phyloP scores from a whole-genome alignment of 192 early-diverging fungal species.

The Entomortierella chlamydospora region DNA sequence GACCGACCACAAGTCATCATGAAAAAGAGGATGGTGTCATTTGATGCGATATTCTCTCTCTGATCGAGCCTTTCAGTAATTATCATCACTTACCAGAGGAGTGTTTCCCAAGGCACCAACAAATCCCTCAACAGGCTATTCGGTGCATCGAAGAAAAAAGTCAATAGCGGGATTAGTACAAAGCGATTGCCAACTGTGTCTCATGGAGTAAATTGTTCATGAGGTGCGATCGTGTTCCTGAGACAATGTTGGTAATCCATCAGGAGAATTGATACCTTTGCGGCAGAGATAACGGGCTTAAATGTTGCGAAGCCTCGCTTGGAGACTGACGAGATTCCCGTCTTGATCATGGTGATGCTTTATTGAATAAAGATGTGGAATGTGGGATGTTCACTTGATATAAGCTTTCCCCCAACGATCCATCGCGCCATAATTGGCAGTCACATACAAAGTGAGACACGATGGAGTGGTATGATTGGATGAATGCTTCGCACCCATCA shows the following conservation, averaged over 20 bases:
- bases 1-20: background rate
- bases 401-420: background rate
- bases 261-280: slow-evolving; percentile 33
- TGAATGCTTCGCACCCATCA: background rate
- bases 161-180: background rate
- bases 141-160: background rate
- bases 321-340: slow-evolving; percentile 15
- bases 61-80: background rate
- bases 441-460: slow-evolving; percentile 7
- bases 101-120: slow-evolving; percentile 92
- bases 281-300: slow-evolving; percentile 47
- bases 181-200: too few relatives aligned
- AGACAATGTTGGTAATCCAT: too few relatives aligned
- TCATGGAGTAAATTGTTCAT: too few relatives aligned
- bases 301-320: slow-evolving; percentile 29
- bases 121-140: slow-evolving; percentile 75
- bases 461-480: slow-evolving; percentile 9
- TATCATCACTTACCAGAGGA: slow-evolving; percentile 73
- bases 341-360: slow-evolving; percentile 29
- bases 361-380: background rate
- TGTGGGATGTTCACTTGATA: background rate
- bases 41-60: slow-evolving; percentile 2
- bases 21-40: slow-evolving; percentile 4
- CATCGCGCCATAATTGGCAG: slow-evolving; percentile 33
- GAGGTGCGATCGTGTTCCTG: slow-evolving; percentile 1